These are phyloP conservation scores for Claviceps capensis DNA, from an alignment of 2,329 filamentous ascomycete genomes.

Conservation along the genomic window DNA sequence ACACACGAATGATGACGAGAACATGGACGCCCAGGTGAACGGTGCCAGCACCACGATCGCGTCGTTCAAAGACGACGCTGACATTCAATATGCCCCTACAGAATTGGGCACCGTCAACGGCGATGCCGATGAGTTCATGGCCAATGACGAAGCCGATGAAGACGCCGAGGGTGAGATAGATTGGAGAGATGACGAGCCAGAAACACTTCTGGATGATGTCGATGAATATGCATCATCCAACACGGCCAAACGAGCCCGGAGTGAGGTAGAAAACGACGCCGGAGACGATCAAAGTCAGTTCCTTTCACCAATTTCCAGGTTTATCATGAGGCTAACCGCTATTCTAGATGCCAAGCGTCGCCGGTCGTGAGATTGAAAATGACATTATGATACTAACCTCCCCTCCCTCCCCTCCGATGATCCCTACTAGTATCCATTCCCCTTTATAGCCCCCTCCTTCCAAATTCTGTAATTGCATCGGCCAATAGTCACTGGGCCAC, in stretches of 20 bases:
- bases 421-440: not conserved
- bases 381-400: constrained; percentile 3
- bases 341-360: constrained; percentile 10
- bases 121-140: not conserved
- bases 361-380: constrained; percentile 5
- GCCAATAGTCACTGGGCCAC: not conserved
- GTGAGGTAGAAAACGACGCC: constrained; percentile 7
- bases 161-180: constrained; percentile 8
- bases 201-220: not conserved
- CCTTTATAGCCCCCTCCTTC: not conserved
- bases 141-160: not conserved
- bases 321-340: constrained; percentile 3
- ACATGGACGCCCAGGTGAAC: not conserved
- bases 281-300: constrained; percentile 9
- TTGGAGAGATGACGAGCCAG: constrained; percentile 10
- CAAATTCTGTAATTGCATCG: not conserved
- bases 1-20: not conserved
- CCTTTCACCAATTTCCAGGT: not conserved
- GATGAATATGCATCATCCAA: constrained; percentile 2
- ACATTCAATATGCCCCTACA: constrained; percentile 13
- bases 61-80: constrained; percentile 16
- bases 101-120: not conserved
- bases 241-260: constrained; percentile 8
- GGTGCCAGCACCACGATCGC: constrained; percentile 3
- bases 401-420: not conserved